Percentiles rank a stretch among this genome's conserved stretches.
phyloP scores from a whole-genome alignment of 352 stramenopile species.

The Globisporangium echinulatum region DNA sequence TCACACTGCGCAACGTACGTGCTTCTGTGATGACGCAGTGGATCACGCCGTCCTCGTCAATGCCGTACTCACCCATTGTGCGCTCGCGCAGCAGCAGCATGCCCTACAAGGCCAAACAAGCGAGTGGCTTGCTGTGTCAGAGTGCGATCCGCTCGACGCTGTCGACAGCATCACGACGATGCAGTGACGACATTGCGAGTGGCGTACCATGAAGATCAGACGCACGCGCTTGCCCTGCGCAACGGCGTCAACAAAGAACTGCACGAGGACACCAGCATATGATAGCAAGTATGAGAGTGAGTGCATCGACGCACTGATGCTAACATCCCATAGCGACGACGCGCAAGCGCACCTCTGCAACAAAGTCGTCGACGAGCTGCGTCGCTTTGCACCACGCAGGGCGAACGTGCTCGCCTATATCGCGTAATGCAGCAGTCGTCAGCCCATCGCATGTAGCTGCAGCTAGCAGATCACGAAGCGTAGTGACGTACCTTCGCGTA shows the following conservation, averaged over 20 bases:
- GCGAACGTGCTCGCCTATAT: constrained; percentile 37
- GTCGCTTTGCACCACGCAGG: constrained; percentile 58
- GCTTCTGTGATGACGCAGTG: constrained; percentile 68
- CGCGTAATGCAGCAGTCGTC: background rate
- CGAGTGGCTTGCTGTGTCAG: too few species aligned
- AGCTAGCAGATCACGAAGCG: too few species aligned
- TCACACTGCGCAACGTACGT: constrained; percentile 28
- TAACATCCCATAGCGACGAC: too few species aligned
- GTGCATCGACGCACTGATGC: background rate
- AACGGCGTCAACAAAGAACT: constrained; percentile 65
- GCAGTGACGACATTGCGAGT: too few species aligned
- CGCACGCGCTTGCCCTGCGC: constrained; percentile 53
- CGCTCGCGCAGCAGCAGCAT: constrained; percentile 61
- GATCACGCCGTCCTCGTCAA: constrained; percentile 70
- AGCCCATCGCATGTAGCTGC: background rate
- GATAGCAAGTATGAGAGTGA: background rate
- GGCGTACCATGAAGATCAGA: constrained; percentile 68
- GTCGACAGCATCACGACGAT: too few species aligned
- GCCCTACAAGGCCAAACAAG: constrained; percentile 16
- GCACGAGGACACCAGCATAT: background rate
- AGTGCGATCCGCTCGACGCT: background rate
- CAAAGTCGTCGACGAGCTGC: constrained; percentile 61
- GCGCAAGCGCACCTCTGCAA: constrained; percentile 21
- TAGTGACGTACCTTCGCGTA: constrained; percentile 31
- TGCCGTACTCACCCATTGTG: constrained; percentile 71